A percentile compares a stretch with the other conserved stretches of the same genome.
These are phyloP conservation scores for Talaromyces sp. DNA, from an alignment of 2,329 filamentous ascomycete genomes.

Conservation along the genomic window DNA sequence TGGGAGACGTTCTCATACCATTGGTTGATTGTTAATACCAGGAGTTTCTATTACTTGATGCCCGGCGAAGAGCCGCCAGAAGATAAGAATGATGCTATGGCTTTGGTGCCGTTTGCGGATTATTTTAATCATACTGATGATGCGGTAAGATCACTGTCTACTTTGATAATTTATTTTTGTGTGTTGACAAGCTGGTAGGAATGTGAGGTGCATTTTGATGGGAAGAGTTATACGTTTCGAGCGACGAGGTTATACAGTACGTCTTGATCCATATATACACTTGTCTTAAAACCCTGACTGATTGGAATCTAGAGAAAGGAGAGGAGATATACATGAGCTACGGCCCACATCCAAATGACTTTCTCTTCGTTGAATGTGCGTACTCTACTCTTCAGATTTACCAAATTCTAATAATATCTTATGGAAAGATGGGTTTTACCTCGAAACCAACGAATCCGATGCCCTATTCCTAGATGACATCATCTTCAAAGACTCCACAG, in stretches of 20 bases:
- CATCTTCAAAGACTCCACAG: slow-evolving; percentile 34
- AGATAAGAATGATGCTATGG: slow-evolving; percentile 47
- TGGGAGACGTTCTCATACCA: slow-evolving; percentile 53
- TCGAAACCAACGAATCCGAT: slow-evolving; percentile 42
- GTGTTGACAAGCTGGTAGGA: slow-evolving; percentile 21
- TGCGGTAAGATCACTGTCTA: slow-evolving; percentile 31
- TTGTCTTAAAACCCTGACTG: neutral
- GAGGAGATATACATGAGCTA: slow-evolving; percentile 49
- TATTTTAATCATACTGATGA: slow-evolving; percentile 49
- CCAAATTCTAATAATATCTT: neutral
- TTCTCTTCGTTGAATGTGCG: slow-evolving; percentile 46
- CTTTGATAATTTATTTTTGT: neutral
- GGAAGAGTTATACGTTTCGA: slow-evolving; percentile 35
- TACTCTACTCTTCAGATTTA: neutral
- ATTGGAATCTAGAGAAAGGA: slow-evolving; percentile 31
- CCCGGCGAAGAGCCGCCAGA: slow-evolving; percentile 38
- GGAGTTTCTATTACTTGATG: slow-evolving; percentile 59
- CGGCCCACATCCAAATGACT: slow-evolving; percentile 45
- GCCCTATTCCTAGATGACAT: slow-evolving; percentile 44
- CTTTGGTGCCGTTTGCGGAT: slow-evolving; percentile 48
- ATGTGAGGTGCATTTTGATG: slow-evolving; percentile 42
- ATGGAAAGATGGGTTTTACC: slow-evolving; percentile 43
- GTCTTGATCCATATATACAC: neutral
- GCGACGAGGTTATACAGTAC: slow-evolving; percentile 37
- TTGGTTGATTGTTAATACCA: slow-evolving; percentile 62